Evolutionary conservation across 768 basidiomycete species (phyloP), one percentile per base, ranked within the genome.

Genomic region (Cystofilobasidium macerans): DNA sequence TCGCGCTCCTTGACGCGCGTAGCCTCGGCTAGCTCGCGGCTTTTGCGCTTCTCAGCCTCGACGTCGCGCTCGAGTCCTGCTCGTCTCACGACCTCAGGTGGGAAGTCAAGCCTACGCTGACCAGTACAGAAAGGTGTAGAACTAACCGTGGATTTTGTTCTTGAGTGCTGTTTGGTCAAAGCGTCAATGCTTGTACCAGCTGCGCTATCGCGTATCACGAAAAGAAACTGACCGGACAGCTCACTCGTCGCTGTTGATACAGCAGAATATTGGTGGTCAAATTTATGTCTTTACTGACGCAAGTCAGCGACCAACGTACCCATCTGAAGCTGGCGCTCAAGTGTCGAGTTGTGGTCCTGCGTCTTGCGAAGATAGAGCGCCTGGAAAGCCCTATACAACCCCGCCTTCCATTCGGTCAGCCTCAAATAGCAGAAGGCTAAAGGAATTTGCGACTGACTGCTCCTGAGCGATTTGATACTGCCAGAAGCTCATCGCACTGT

Each of bases 1-100:
- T 90, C 89, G 71, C 86, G 89, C 69, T 90, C 89, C 71, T 84
- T 81, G 71, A 89, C 88, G 71, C 84, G 81, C 2, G 85, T 80
- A 1, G 82, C 77, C 42, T 91, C 88, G 71, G 88, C 86, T 32
- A 88, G 74, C 28, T 89, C 87, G 9, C 84, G 80, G 36, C 82
- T 80, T 72, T 85, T 89, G 26, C 87, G 81, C 35, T 86, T 81
- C 75, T 91, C 89, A 32, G 86, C 69, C 70, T 89, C 89, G 42
- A 91, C 78, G 70, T 91, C 89, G 28, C 85, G 83, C 74, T 88
- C 65, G 42, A 51, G 51, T 9, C 53, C 58, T 61, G 38, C 6
- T 14, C 7, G n/a, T 18, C 26, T 32, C 61, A 20, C 26, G n/a
- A n/a, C n/a, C n/a, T n/a, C n/a, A n/a, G 3, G 28, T 33, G 24